Conservation (phyloP, 2,329 filamentous ascomycete genomes). For the Phoma sp. region DNA sequence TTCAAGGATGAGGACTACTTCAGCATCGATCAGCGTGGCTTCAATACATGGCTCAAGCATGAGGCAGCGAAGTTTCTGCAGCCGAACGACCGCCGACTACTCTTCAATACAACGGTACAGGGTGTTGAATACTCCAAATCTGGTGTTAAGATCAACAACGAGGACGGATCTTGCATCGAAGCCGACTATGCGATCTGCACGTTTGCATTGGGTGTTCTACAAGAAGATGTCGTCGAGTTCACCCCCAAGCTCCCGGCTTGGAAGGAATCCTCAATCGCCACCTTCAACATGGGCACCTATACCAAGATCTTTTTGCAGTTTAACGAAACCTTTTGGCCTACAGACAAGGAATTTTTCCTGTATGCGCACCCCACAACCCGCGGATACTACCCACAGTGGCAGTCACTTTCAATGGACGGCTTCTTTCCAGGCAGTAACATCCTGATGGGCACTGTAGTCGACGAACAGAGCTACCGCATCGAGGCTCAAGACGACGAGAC, state of each 20-base stretch:
- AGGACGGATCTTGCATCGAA: constrained; percentile 62
- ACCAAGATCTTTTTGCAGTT: constrained; percentile 77
- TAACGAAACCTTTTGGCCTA: constrained; percentile 69
- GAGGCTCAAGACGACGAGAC: constrained; percentile 66
- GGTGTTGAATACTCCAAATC: constrained; percentile 60
- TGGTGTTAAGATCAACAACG: constrained; percentile 61
- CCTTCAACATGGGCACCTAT: constrained; percentile 73
- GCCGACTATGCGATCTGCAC: constrained; percentile 70
- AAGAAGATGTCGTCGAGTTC: constrained; percentile 66
- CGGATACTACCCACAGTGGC: constrained; percentile 67
- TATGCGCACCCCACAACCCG: constrained; percentile 58
- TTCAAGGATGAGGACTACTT: constrained; percentile 68
- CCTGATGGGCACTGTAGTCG: constrained; percentile 69
- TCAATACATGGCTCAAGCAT: constrained; percentile 62
- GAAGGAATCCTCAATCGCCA: constrained; percentile 69
- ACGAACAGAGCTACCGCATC: constrained; percentile 61
- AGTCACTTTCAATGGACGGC: constrained; percentile 64
- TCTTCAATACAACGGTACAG: constrained; percentile 64
- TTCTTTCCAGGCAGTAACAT: constrained; percentile 69
- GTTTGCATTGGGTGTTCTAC: constrained; percentile 72
- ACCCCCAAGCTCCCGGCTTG: constrained; percentile 65
- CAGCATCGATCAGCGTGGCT: constrained; percentile 67
- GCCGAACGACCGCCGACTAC: constrained; percentile 62
- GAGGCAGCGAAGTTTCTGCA: constrained; percentile 65
- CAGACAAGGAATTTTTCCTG: constrained; percentile 60